Base-by-base conservation (phyloP, 441 rosid genomes). In the Populus hybrid region DNA sequence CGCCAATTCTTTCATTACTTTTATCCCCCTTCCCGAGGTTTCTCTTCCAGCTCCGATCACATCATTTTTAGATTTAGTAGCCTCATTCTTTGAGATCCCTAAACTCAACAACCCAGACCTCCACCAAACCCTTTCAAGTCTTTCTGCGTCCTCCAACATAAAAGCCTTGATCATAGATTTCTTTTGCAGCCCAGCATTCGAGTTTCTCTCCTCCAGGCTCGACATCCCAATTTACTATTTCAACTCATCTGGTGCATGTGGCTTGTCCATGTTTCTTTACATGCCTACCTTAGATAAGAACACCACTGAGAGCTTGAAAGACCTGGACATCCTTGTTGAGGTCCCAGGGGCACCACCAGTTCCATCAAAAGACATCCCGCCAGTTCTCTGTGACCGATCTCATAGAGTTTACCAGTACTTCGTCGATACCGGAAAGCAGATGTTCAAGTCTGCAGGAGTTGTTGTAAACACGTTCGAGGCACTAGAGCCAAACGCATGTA, bases 401-500 rank as follows among this genome's bases (percentile, higher is more conserved):
- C 77, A 63, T 14, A 72, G 71, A n/a, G 80, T 68, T 20, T 84
- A 83, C 59, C 50, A 66, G 10, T 81, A 74, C 28, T 79, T 70
- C 36, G 21, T 82, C 18, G 34, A 79, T 1, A 38, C 69, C 18
- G 81, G 21, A 3, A 61, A 14, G 38, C 74, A 80, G 66, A 67
- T 89, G 74, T 36, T 76, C 3, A 77, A 76, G 59, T 77, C 86
- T 2, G 75, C 82, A 0, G 91, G 90, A 10, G 23, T 89, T 10
- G 76, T 88, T 32, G 75, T 79, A 0, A 88, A 86, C 70, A 80
- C 88, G 0, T 84, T 86, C 71, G 83, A 82, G n/a, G 34, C 42
- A 34, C 83, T 89, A 1, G 93, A 88, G 69, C 67, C 74, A 1
- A 77, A 65, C 6, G 74, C 86, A 2, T 34, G 86, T 14, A 70